Conservation (phyloP, 1,139 yeast species). For the Hemisphaericaspora xylofermentans region DNA sequence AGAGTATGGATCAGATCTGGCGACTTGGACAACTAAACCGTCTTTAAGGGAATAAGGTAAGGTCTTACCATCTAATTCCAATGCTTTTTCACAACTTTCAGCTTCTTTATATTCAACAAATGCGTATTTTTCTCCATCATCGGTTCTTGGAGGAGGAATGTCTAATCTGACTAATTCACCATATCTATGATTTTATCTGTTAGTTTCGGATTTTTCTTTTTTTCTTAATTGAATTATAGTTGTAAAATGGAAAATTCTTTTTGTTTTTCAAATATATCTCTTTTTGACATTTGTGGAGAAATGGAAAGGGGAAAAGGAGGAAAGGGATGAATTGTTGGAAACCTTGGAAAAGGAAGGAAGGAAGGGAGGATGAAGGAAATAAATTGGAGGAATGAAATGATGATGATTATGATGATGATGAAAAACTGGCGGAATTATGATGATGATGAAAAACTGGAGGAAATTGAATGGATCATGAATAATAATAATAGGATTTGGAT, state of each 20-base stretch:
- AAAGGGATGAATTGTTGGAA: constrained; percentile 1
- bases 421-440: background rate
- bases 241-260: constrained; percentile 4
- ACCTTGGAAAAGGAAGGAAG: constrained; percentile 1
- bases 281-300: constrained; percentile 2
- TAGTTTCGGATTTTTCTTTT: constrained; percentile 10
- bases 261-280: constrained; percentile 1
- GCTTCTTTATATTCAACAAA: constrained; percentile 64
- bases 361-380: no score
- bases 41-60: constrained; percentile 37
- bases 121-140: constrained; percentile 67
- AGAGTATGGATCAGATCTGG: constrained; percentile 54
- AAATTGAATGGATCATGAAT: background rate
- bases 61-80: constrained; percentile 49
- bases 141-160: constrained; percentile 67
- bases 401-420: background rate
- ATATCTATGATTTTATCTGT: constrained; percentile 38
- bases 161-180: constrained; percentile 68
- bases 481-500: no score
- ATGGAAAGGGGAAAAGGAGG: constrained; percentile 8
- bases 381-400: background rate
- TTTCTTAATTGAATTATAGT: constrained; percentile 12
- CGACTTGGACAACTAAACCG: constrained; percentile 57
- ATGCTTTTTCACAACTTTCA: constrained; percentile 63
- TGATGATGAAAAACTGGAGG: background rate